Conservation (phyloP, 441 rosid species). For the Corymbia calophylla region DNA sequence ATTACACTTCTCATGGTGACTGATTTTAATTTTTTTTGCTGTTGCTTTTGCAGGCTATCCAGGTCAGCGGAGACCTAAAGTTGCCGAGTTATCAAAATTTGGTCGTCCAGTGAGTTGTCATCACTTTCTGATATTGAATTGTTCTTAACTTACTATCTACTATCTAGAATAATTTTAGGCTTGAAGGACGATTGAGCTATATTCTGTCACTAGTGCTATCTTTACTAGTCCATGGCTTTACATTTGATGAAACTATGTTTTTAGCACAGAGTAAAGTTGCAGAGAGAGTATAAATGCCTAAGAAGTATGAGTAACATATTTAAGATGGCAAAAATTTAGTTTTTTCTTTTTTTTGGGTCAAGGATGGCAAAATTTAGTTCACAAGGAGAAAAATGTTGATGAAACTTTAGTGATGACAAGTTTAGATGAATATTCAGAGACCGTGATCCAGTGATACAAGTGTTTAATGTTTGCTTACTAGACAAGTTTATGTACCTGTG, state of each 20-base stretch:
- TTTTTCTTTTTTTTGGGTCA: not conserved
- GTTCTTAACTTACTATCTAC: not conserved
- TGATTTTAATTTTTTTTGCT: not conserved
- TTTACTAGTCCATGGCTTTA: not conserved
- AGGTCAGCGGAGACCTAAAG: conserved; percentile 65
- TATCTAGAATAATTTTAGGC: not conserved
- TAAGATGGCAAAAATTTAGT: not conserved
- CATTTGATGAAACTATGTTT: not conserved
- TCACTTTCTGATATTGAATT: not conserved
- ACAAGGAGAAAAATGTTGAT: not conserved
- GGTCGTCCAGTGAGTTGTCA: conserved; percentile 73
- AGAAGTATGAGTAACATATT: not conserved
- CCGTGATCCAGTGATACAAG: not conserved
- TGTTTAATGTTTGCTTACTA: not conserved
- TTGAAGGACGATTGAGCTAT: not conserved
- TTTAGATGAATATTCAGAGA: not conserved
- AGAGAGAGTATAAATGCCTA: not conserved
- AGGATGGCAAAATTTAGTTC: not conserved
- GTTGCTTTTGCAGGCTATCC: conserved; percentile 42
- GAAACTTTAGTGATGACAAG: not conserved
- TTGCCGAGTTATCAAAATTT: conserved; percentile 61
- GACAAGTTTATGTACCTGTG: not conserved
- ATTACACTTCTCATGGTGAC: not conserved
- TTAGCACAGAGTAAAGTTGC: not conserved
- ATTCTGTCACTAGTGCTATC: not conserved